Percentiles rank a stretch among this genome's conserved stretches.
phyloP scores from a whole-genome alignment of 2,329 filamentous ascomycete genomes.

The Alternaria sp. region DNA sequence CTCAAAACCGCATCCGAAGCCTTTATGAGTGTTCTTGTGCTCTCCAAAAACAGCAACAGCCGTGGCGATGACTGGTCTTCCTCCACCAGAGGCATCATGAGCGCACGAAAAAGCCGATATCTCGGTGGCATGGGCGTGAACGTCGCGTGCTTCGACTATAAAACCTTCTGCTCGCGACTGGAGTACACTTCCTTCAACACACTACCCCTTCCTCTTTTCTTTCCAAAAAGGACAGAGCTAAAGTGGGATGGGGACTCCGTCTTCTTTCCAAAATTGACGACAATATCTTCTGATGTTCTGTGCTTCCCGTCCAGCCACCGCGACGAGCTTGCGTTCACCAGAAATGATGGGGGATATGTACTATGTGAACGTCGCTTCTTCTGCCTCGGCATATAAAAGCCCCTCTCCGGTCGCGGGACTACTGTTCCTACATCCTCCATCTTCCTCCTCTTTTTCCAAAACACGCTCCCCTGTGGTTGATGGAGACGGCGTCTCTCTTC shows the following conservation, averaged over 20 bases:
- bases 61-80: fast-evolving
- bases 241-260: not conserved
- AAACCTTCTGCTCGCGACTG: not conserved
- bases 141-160: not conserved
- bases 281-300: fast-evolving
- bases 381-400: not conserved
- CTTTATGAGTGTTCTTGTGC: not conserved
- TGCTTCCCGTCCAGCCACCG: not conserved
- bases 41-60: not conserved
- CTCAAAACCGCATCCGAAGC: fast-evolving
- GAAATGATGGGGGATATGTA: not conserved
- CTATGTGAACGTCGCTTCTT: not conserved
- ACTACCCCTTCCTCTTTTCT: not conserved
- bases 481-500: not conserved
- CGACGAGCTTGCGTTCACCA: not conserved
- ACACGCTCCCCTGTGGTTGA: no score
- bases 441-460: not conserved
- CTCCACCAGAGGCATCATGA: not conserved
- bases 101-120: not conserved
- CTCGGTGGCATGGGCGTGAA: no score
- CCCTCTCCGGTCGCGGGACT: fast-evolving
- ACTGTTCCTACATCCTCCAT: not conserved
- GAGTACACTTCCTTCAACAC: not conserved
- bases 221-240: no score
- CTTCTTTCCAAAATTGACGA: not conserved